Base-by-base conservation (phyloP, 805 yeast species). In the Sungouiozyma intestinalis region DNA sequence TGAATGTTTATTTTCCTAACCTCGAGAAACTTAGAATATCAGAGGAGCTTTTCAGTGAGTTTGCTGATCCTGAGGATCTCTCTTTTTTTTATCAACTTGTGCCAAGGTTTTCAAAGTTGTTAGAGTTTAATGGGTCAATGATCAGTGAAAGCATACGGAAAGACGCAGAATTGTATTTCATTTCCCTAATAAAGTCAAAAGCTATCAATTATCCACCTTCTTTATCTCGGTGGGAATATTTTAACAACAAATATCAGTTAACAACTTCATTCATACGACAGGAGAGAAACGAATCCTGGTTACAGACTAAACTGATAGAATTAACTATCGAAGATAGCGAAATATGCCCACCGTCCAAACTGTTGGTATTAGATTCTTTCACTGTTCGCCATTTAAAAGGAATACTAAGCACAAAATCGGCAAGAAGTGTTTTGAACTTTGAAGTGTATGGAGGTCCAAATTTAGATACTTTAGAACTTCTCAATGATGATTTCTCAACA, bases 81-180 rank as follows among this genome's bases (percentile, higher is more conserved):
- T 39, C 48, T 13, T 43, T 16, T 54, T 57, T 49, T 31, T 52
- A 55, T 17, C 50, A 64, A 35, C 48, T 74, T 2, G 67, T 81
- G 16, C 79, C 78, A 1, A 60, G 83, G 19, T 58, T 65, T 35
- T 60, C 63, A 1, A 41, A 46, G 0, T 35, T 81, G 2, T 33
- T 38, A 1, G 62, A 58, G 18, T 59, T 86, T 13, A 78, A 87
- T 52, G 94, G 95, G 1, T 68, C 77, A 0, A 40, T 32, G 0
- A 61, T 85, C 7, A 53, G 64, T 2, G 42, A 36, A 0, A 67
- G 60, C 2, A 82, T 78, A 39, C 66, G 86, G 15, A 48, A 45
- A 4, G 82, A 79, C 48, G 81, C 84, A 1, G 95, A 86, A 55
- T 55, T 83, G 3, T 85, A 73, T 53, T 77, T 82, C 45, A 63